phyloP scores from a whole-genome alignment of 2,329 filamentous ascomycete species.

The Penicillium polonicum region DNA sequence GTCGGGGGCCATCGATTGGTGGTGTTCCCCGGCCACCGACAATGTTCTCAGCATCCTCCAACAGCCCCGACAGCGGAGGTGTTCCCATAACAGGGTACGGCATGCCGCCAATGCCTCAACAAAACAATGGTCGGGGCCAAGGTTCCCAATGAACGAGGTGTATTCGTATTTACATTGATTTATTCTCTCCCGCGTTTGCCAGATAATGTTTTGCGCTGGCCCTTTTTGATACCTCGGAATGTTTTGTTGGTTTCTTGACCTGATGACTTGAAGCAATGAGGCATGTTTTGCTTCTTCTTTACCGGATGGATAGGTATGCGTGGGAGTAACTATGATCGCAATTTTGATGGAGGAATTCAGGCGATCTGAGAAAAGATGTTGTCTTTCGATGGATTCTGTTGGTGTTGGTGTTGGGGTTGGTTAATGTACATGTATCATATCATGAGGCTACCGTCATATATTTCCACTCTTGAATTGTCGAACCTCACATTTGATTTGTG shows the following conservation, averaged over 20 bases:
- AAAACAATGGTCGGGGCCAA: conserved; percentile 13
- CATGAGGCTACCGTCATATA: not conserved
- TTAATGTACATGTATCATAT: conserved; percentile 4
- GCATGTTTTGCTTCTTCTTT: not conserved
- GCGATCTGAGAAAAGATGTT: not conserved
- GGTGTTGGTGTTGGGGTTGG: not conserved
- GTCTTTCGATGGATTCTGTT: not conserved
- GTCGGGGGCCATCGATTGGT: conserved; percentile 20
- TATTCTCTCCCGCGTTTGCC: not conserved
- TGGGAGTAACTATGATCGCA: not conserved
- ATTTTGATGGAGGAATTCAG: not conserved
- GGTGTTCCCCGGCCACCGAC: conserved; percentile 15
- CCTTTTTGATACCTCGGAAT: not conserved
- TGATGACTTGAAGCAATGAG: not conserved
- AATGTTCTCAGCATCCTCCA: conserved; percentile 18
- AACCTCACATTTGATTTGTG: not conserved
- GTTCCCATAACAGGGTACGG: conserved; percentile 16
- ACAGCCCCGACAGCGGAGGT: conserved; percentile 14
- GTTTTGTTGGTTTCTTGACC: not conserved
- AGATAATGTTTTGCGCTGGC: not conserved
- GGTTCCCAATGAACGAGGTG: conserved; percentile 7
- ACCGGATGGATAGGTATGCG: not conserved
- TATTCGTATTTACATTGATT: not conserved
- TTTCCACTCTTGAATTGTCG: conserved; percentile 2
- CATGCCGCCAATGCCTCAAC: conserved; percentile 13